Percentiles rank a stretch among this genome's conserved stretches.
Conservation (phyloP, 805 yeast genomes). For the Ogataea trehalophila region DNA sequence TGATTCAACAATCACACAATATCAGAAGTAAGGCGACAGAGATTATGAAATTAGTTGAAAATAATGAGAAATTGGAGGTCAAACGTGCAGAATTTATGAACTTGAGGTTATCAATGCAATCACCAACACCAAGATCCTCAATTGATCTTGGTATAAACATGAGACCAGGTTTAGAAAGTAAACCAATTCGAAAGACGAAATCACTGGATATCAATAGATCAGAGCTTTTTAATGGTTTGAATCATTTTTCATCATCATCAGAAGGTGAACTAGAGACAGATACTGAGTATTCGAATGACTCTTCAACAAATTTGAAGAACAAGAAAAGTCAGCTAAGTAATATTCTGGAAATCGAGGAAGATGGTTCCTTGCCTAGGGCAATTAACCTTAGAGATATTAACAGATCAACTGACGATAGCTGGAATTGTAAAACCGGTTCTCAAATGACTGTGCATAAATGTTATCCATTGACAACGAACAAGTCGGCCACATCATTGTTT, state of each 20-base stretch:
- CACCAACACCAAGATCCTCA: constrained; percentile 25
- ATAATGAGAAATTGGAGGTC: constrained; percentile 30
- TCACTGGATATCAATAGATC: constrained; percentile 30
- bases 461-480: constrained; percentile 1
- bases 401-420: neutral
- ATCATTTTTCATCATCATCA: constrained; percentile 10
- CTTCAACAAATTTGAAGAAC: neutral
- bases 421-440: neutral
- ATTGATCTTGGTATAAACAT: constrained; percentile 15
- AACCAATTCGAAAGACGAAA: constrained; percentile 3
- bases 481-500: constrained; percentile 6
- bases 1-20: constrained; percentile 24
- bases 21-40: constrained; percentile 35
- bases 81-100: constrained; percentile 40
- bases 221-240: constrained; percentile 13
- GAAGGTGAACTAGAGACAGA: constrained; percentile 10
- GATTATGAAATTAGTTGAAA: constrained; percentile 28
- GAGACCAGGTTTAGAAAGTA: constrained; percentile 4
- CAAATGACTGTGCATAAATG: no score
- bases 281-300: neutral
- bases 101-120: constrained; percentile 37
- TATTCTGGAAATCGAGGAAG: constrained; percentile 18
- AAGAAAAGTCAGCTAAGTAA: constrained; percentile 12
- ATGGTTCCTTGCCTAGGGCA: neutral
- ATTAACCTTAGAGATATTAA: neutral